phyloP scores from a whole-genome alignment of 345 rosid species.

The Eucalyptus sp. region DNA sequence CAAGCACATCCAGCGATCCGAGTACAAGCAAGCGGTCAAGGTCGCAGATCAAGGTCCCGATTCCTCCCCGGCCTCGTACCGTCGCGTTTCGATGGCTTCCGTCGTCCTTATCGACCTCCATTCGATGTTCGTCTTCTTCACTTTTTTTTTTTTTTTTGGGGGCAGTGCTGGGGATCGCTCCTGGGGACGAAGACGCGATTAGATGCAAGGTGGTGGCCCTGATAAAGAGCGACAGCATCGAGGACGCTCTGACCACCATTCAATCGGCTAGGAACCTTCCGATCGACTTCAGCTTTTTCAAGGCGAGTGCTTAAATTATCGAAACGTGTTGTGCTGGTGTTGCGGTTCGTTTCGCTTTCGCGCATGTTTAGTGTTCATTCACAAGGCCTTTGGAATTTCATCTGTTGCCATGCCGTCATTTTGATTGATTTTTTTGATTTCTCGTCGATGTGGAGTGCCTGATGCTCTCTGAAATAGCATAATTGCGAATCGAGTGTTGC shows the following conservation, averaged over 20 bases:
- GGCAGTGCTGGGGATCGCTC: conserved; percentile 58
- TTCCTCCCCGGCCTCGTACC: not conserved
- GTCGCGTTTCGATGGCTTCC: not conserved
- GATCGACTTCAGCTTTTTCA: conserved; percentile 47
- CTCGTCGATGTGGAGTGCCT: not conserved
- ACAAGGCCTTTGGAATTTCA: not conserved
- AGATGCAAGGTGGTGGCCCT: conserved; percentile 81
- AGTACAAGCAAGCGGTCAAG: conserved; percentile 46
- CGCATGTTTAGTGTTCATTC: not conserved
- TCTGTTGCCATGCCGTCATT: not conserved
- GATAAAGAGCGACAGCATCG: conserved; percentile 55
- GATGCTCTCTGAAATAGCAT: not conserved
- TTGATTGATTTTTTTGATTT: not conserved
- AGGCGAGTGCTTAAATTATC: conserved; percentile 21
- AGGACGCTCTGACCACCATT: conserved; percentile 54
- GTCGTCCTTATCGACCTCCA: not conserved
- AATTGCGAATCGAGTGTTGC: not conserved
- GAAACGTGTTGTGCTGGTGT: not conserved
- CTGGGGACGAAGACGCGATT: conserved; percentile 80
- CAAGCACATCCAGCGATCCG: conserved; percentile 46
- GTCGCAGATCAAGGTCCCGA: conserved; percentile 67
- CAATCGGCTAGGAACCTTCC: conserved; percentile 29
- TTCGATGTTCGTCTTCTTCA: not conserved
- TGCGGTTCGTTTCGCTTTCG: not conserved
- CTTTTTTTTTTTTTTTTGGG: not conserved